Evolutionary conservation across 495 filamentous ascomycete species (phyloP).

Genomic region (Talaromyces thailandensis): DNA sequence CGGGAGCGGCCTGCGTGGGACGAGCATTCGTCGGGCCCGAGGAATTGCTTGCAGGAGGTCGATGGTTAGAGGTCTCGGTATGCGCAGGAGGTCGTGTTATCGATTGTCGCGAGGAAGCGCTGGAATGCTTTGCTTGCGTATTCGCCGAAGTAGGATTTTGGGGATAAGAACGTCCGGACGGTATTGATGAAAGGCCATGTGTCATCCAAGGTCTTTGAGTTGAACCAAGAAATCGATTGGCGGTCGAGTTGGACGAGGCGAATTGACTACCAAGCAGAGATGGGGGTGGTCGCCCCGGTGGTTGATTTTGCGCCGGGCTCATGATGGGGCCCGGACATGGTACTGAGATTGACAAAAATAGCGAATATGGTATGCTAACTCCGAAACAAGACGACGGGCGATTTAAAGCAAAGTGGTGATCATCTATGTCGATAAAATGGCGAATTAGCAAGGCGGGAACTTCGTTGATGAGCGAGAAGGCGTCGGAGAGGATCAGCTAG

Average conservation of each 20-base stretch:
- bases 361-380: neutral
- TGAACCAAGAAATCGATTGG: conserved; percentile 55
- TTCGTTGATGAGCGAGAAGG: neutral
- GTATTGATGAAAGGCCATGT: conserved; percentile 1
- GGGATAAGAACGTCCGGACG: neutral
- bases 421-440: neutral
- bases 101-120: neutral
- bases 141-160: neutral
- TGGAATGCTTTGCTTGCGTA: neutral
- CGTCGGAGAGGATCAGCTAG: neutral
- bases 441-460: neutral
- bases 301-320: conserved; percentile 8
- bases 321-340: conserved; percentile 7
- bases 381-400: neutral
- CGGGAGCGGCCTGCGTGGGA: conserved; percentile 8
- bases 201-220: conserved; percentile 61
- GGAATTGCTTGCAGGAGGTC: neutral
- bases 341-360: neutral
- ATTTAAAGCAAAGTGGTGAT: neutral
- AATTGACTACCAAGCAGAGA: conserved; percentile 17
- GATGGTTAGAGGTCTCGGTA: neutral
- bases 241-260: conserved; percentile 60
- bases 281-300: conserved; percentile 3
- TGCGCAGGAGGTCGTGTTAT: neutral
- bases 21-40: neutral